Evolutionary conservation across 140 eudicot species (phyloP), one percentile per base, ranked within the genome.

Genomic region (Cichorium intybus): DNA sequence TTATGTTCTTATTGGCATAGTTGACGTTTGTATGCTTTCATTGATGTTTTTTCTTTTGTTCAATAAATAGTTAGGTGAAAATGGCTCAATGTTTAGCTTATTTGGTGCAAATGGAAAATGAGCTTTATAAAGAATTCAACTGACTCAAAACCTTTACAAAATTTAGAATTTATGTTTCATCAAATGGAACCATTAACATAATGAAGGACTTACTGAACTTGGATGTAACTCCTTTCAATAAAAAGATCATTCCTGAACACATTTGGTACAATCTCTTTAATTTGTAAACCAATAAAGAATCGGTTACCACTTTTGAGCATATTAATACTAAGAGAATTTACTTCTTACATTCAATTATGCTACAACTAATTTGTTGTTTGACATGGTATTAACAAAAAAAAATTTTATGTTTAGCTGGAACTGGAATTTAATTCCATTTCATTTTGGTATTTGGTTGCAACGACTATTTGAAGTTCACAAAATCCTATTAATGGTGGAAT

Each of bases 71-170:
- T 11, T 41, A 75, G 78, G 80, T 62, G 53, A 71, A n/a, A 75
- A 88, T 93, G 99, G 97, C 99, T 14, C 90, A 86, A 63, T 85
- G 88, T 67, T 79, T 88, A 79, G 97, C 97, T 73, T 95, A 95
- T n/a, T 84, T 90, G 5, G 87, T 79, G 73, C 97, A 93, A n/a
- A 88, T 88, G 93, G 95, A 88, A 88, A 74, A 88, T 76, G 87
- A 80, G 83, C 50, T 34, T 64, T 50, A 29, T 84, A 66, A 92
- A 74, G 65, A 79, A 50, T 70, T 68, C 86, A 11, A 75, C 55
- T 56, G 77, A 75, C 66, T 73, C 24, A 86, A 74, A 64, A 71
- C 53, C 78, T 56, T 85, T 1, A 70, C 87, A 26, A 92, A 84
- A 46, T 82, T 79, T 48, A 80, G 80, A 65, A 85, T 84, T 24